phyloP scores from a whole-genome alignment of 495 filamentous ascomycete species.

The Oidiodendron maius region DNA sequence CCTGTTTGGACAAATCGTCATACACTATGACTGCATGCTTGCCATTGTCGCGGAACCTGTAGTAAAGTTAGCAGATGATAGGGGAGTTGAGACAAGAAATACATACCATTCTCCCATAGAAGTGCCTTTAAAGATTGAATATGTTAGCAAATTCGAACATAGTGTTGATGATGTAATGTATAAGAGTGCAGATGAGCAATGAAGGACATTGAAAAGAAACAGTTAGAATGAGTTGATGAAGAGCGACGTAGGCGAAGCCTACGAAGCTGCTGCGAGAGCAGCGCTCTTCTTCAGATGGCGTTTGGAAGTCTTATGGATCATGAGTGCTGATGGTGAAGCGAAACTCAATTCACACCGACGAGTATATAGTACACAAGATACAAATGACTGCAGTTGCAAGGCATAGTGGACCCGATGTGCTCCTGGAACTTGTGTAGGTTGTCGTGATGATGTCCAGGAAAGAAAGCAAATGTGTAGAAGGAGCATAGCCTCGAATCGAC shows the following conservation, averaged over 20 bases:
- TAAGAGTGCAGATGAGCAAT: background rate
- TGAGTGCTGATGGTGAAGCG: too few relatives aligned
- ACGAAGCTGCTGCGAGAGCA: background rate
- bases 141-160: background rate
- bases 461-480: background rate
- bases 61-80: background rate
- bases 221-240: background rate
- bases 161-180: background rate
- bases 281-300: background rate
- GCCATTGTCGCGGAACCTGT: slow-evolving; percentile 79
- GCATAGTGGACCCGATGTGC: background rate
- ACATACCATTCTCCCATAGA: slow-evolving; percentile 5
- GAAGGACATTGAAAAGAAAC: background rate
- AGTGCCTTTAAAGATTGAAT: background rate
- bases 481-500: background rate
- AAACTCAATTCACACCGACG: background rate
- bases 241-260: background rate
- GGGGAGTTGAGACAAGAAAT: too few relatives aligned
- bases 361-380: background rate
- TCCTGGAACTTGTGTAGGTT: background rate
- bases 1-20: slow-evolving; percentile 98
- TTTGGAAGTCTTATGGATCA: too few relatives aligned
- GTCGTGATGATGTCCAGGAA: background rate
- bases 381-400: background rate
- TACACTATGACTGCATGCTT: slow-evolving; percentile 91